Percentiles rank a stretch among this genome's conserved stretches.
Conservation (phyloP, 768 basidiomycete species). For the Kwoniella pini region DNA sequence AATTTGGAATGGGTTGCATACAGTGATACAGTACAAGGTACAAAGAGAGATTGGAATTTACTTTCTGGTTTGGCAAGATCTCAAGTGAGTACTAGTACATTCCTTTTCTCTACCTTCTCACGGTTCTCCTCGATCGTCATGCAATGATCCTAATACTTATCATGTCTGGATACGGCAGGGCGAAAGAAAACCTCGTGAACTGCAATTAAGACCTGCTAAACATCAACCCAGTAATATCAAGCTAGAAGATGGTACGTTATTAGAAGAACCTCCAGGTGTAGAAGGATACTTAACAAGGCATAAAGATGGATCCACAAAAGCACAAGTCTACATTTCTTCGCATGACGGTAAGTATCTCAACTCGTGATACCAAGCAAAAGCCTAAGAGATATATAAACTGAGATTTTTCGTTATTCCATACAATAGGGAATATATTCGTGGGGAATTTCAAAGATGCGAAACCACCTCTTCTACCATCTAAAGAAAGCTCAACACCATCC, state of each 20-base stretch:
- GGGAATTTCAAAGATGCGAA: conserved; percentile 28
- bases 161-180: conserved; percentile 7
- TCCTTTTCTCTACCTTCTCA: no score
- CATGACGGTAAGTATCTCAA: conserved; percentile 48
- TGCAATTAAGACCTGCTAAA: conserved; percentile 75
- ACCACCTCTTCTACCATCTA: conserved; percentile 36
- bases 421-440: conserved; percentile 44
- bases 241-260: conserved; percentile 58
- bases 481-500: conserved; percentile 29
- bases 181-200: conserved; percentile 19
- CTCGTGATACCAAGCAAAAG: no score
- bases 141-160: conserved; percentile 3
- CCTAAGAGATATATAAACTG: no score
- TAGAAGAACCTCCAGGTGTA: conserved; percentile 75
- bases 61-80: conserved; percentile 73
- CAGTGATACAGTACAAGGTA: conserved; percentile 62
- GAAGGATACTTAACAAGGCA: conserved; percentile 73
- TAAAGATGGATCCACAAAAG: conserved; percentile 23
- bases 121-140: no score
- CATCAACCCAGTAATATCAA: conserved; percentile 63
- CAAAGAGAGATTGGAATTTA: conserved; percentile 68
- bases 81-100: conserved; percentile 66
- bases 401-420: not conserved
- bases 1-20: conserved; percentile 84
- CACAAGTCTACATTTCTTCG: conserved; percentile 37